These are phyloP conservation scores for Leavenworthia alabamica DNA, from an alignment of 345 rosid species.

Conservation along the genomic window DNA sequence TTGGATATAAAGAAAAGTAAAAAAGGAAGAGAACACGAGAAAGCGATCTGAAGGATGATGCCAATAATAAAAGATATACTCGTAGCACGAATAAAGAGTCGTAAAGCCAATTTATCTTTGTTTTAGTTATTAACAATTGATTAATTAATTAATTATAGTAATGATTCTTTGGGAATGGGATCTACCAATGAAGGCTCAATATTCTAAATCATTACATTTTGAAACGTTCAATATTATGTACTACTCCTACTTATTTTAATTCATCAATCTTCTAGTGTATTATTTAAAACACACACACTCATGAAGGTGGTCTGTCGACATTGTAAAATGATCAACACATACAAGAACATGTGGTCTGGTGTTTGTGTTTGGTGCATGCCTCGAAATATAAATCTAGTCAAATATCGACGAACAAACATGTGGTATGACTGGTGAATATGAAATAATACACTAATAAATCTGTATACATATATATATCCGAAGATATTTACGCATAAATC, in stretches of 20 bases:
- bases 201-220: constrained; percentile 25
- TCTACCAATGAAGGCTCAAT: constrained; percentile 19
- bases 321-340: neutral
- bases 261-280: neutral
- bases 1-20: too few relatives aligned
- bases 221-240: constrained; percentile 26
- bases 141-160: constrained; percentile 14
- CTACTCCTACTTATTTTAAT: neutral
- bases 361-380: constrained; percentile 6
- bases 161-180: too few relatives aligned
- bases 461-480: too few relatives aligned
- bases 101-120: constrained; percentile 13
- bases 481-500: neutral
- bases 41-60: constrained; percentile 30
- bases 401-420: neutral
- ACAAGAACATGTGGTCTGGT: neutral
- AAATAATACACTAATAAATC: neutral
- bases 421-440: neutral
- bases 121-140: too few relatives aligned
- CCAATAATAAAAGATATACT: constrained; percentile 27
- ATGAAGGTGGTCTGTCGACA: too few relatives aligned
- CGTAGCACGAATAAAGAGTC: constrained; percentile 29
- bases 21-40: constrained; percentile 18
- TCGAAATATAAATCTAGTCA: neutral
- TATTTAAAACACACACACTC: too few relatives aligned